Percentiles rank a stretch among this genome's conserved stretches.
These are phyloP conservation scores for Plasmodium ovale DNA, from an alignment of 169 alveolate genomes.

Conservation along the genomic window DNA sequence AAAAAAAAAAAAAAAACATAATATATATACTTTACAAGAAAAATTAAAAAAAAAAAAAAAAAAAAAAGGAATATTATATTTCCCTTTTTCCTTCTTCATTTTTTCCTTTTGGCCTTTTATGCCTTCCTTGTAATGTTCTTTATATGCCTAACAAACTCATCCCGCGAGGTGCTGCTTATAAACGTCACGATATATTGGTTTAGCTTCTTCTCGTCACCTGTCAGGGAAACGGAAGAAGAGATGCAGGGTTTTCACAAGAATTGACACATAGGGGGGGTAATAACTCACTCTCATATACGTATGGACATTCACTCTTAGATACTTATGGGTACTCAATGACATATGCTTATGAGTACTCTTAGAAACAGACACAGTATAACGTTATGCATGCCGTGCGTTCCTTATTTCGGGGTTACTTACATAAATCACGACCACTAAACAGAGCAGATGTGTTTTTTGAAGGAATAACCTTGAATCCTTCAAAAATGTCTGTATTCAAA, in stretches of 20 bases:
- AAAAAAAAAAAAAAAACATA: background rate
- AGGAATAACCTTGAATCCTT: constrained; percentile 56
- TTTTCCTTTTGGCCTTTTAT: background rate
- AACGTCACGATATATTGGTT: constrained; percentile 67
- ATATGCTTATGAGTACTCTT: background rate
- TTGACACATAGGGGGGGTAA: no score
- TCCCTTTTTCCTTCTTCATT: background rate
- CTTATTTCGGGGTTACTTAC: background rate
- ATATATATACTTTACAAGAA: background rate
- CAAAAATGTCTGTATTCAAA: constrained; percentile 80
- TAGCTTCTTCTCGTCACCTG: constrained; percentile 67
- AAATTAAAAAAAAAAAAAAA: background rate
- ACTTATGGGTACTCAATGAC: background rate
- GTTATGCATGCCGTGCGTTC: no score
- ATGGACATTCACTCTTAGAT: background rate
- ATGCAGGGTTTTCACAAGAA: background rate
- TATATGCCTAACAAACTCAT: constrained; percentile 55
- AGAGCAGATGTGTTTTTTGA: constrained; percentile 58
- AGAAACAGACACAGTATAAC: no score
- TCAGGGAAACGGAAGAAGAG: no score
- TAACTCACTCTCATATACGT: background rate
- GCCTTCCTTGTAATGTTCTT: constrained; percentile 13
- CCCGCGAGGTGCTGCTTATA: constrained; percentile 45
- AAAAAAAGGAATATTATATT: no score
- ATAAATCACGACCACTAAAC: constrained; percentile 63